A percentile compares a stretch with the other conserved stretches of the same genome.
These are phyloP conservation scores for Monosporascus sp. DNA, from an alignment of 2,329 filamentous ascomycete species.

Conservation along the genomic window DNA sequence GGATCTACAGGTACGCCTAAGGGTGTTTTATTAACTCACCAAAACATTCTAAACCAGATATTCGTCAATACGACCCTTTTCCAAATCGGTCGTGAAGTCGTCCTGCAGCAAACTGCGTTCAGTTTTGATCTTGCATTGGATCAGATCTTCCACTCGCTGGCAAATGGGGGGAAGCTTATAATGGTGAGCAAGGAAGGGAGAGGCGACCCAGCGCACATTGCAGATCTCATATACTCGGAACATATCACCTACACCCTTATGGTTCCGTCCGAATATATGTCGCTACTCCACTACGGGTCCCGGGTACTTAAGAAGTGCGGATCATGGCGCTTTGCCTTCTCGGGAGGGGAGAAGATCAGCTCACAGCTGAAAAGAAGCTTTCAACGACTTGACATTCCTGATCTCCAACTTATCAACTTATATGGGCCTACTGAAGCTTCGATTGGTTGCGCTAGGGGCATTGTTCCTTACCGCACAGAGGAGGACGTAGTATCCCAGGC, in stretches of 20 bases:
- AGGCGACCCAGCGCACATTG: not conserved
- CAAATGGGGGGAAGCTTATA: not conserved
- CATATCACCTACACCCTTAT: not conserved
- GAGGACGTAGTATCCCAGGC: not conserved
- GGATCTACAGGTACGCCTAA: slow-evolving; percentile 25
- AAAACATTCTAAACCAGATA: not conserved
- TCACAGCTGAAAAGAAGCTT: slow-evolving; percentile 2
- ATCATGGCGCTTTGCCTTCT: not conserved
- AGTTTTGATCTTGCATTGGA: not conserved
- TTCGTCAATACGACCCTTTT: not conserved
- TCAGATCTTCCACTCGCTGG: not conserved
- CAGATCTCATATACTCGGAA: not conserved
- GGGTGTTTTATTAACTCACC: slow-evolving; percentile 22
- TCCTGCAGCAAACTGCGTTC: not conserved
- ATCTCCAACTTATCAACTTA: slow-evolving; percentile 16
- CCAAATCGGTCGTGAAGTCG: not conserved
- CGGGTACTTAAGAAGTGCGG: not conserved
- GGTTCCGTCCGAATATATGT: not conserved
- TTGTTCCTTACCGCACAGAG: not conserved
- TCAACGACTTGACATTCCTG: not conserved
- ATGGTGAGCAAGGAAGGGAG: not conserved
- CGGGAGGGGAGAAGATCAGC: not conserved
- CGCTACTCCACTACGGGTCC: not conserved
- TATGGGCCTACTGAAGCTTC: slow-evolving; percentile 23
- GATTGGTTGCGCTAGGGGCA: slow-evolving; percentile 6